These are phyloP conservation scores for Vigna unguiculata DNA, from an alignment of 306 rosid species.

Conservation along the genomic window DNA sequence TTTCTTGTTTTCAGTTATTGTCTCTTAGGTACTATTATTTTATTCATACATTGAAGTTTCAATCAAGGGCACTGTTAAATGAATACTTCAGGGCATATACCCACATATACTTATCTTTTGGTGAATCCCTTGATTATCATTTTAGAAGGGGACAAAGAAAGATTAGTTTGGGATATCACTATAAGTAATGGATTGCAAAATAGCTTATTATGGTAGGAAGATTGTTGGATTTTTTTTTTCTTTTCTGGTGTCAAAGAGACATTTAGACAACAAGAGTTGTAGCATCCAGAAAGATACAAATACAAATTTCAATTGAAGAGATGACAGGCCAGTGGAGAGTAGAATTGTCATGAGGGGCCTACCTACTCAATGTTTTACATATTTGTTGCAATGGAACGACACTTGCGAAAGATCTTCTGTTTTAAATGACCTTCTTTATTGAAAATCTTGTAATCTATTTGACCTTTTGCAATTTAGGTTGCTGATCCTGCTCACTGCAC, in stretches of 20 bases:
- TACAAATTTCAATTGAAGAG: background rate
- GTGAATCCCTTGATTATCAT: background rate
- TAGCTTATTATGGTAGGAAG: conserved; percentile 1
- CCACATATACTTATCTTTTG: background rate
- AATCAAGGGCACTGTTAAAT: background rate
- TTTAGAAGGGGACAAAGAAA: background rate
- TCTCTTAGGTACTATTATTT: background rate
- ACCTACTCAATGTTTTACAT: conserved; percentile 3
- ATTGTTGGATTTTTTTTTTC: conserved; percentile 14
- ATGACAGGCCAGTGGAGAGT: background rate
- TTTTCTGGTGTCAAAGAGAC: background rate
- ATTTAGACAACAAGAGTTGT: background rate
- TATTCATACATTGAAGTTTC: background rate
- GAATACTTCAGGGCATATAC: background rate
- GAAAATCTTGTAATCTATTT: conserved; percentile 19
- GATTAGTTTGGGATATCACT: background rate
- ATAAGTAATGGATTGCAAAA: background rate
- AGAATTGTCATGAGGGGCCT: background rate
- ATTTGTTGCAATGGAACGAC: conserved; percentile 6
- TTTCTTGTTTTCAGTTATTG: background rate
- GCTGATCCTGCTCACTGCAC: conserved; percentile 87
- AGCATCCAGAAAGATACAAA: background rate
- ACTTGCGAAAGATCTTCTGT: background rate
- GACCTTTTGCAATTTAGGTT: conserved; percentile 63
- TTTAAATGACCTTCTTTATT: background rate